Percentiles rank a stretch among this genome's conserved stretches.
Conservation (phyloP, 2,329 filamentous ascomycete species). For the Davidsoniella neocaledoniae region DNA sequence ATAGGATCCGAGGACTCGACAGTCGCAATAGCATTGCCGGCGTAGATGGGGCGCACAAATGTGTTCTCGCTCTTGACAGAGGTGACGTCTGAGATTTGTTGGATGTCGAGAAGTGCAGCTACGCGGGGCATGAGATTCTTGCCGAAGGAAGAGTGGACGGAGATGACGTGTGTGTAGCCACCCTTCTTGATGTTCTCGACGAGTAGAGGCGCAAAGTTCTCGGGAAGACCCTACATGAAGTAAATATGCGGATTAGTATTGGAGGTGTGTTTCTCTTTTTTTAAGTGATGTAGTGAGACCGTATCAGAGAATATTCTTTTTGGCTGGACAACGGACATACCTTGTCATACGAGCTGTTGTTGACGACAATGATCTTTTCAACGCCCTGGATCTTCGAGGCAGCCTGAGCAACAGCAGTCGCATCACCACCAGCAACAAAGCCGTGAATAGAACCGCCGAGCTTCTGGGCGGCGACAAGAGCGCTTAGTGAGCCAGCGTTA, state of each 20-base stretch:
- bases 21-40: constrained; percentile 90
- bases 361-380: constrained; percentile 78
- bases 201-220: constrained; percentile 85
- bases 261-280: neutral
- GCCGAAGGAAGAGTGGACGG: constrained; percentile 85
- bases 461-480: constrained; percentile 72
- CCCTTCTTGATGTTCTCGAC: constrained; percentile 96
- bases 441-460: constrained; percentile 72
- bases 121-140: constrained; percentile 89
- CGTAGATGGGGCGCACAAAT: constrained; percentile 93
- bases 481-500: constrained; percentile 64
- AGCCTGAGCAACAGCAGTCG: constrained; percentile 61
- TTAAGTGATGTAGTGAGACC: neutral
- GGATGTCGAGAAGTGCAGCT: constrained; percentile 75
- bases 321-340: constrained; percentile 26
- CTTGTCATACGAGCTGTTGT: constrained; percentile 86
- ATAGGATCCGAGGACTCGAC: constrained; percentile 75
- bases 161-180: constrained; percentile 81
- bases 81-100: constrained; percentile 88
- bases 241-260: neutral
- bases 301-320: neutral
- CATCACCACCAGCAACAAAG: constrained; percentile 69
- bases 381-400: constrained; percentile 79
- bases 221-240: constrained; percentile 54
- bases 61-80: constrained; percentile 77